Conservation (phyloP, 2,329 filamentous ascomycete species). For the Claviceps sp. region DNA sequence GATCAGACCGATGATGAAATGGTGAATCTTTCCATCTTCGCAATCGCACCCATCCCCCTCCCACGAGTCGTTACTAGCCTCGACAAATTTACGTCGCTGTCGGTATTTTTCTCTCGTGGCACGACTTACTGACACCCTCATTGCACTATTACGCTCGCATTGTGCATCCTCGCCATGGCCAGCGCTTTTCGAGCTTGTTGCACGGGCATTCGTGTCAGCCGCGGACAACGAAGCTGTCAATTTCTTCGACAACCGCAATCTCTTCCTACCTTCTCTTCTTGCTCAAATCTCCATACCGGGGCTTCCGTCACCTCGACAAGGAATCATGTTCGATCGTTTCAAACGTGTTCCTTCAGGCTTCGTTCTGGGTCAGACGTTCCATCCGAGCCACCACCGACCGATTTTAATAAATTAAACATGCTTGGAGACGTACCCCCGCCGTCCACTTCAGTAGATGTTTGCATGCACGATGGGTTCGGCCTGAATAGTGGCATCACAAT, state of each 20-base stretch:
- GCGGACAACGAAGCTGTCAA: neutral
- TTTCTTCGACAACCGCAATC: conserved; percentile 1
- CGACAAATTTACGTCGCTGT: neutral
- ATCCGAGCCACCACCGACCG: conserved; percentile 29
- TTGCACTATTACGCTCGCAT: too few relatives aligned
- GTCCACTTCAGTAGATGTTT: conserved; percentile 72
- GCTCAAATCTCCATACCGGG: neutral
- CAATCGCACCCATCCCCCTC: neutral
- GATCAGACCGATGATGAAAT: neutral
- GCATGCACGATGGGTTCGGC: conserved; percentile 70
- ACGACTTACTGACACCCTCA: neutral
- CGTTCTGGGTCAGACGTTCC: conserved; percentile 12
- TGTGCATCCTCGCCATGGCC: neutral
- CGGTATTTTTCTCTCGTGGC: neutral
- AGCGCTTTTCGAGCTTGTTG: conserved; percentile 3
- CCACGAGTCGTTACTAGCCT: neutral
- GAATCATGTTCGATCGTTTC: conserved; percentile 5
- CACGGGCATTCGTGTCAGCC: neutral
- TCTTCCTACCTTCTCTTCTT: neutral
- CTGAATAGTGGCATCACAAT: conserved; percentile 70
- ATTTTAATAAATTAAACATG: conserved; percentile 68
- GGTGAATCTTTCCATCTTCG: neutral
- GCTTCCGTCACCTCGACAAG: neutral
- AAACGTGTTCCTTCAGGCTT: conserved; percentile 6
- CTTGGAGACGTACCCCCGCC: conserved; percentile 62